phyloP scores from a whole-genome alignment of 2,329 filamentous ascomycete genomes.

The Coniochaeta ligniaria region DNA sequence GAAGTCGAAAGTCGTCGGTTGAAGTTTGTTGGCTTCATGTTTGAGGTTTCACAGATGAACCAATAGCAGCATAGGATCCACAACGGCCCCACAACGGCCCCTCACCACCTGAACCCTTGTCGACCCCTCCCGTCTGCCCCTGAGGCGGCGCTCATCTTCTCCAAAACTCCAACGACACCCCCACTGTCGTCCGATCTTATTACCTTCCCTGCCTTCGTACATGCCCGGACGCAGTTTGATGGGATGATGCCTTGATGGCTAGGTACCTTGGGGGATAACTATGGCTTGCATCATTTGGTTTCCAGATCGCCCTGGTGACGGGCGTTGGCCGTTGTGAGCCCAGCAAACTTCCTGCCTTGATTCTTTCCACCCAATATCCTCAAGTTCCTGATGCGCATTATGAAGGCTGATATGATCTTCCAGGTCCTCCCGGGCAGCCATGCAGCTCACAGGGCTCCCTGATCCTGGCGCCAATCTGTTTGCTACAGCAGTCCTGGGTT shows the following conservation, averaged over 20 bases:
- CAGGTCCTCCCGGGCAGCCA: not conserved
- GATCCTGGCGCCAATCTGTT: constrained; percentile 1
- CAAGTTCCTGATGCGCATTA: not conserved
- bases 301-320: not conserved
- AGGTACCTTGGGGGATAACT: no score
- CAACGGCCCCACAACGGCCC: not conserved
- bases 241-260: no score
- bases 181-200: not conserved
- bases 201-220: no score
- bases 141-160: not conserved
- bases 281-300: not conserved
- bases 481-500: not conserved
- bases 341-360: not conserved
- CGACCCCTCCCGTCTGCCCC: not conserved
- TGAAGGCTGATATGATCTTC: not conserved
- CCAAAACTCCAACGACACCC: not conserved
- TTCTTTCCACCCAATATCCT: not conserved
- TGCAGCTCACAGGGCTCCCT: not conserved
- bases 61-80: not conserved
- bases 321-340: not conserved
- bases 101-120: not conserved
- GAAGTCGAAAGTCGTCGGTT: not conserved
- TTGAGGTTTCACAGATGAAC: not conserved
- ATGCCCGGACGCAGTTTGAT: not conserved
- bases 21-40: not conserved